phyloP scores from a whole-genome alignment of 441 rosid genomes.

The Eutrema salsugineum region DNA sequence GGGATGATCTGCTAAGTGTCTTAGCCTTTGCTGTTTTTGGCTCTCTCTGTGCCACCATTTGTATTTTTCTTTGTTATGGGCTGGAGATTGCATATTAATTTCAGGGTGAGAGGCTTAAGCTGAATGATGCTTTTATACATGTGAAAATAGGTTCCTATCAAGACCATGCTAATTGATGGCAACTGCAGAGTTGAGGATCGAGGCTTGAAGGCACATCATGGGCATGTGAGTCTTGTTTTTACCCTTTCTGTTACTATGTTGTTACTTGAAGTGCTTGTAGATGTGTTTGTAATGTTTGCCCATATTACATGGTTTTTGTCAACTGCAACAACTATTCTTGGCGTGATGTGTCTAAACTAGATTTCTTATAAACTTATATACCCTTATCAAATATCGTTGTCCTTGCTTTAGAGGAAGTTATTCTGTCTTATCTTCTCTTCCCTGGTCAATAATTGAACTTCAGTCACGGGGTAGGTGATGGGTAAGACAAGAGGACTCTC shows the following conservation, averaged over 20 bases:
- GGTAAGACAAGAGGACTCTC: not conserved
- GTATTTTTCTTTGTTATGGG: not conserved
- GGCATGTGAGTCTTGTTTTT: slow-evolving; percentile 58
- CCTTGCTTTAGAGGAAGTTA: not conserved
- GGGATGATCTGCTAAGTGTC: not conserved
- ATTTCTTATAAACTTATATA: not conserved
- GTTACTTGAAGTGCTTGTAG: not conserved
- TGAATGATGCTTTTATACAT: not conserved
- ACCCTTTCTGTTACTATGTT: not conserved
- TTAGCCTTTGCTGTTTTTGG: not conserved
- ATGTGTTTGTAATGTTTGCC: not conserved
- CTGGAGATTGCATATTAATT: not conserved
- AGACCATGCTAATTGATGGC: slow-evolving; percentile 95
- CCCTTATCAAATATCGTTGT: not conserved
- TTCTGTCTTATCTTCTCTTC: not conserved
- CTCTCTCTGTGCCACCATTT: not conserved
- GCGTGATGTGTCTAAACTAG: not conserved
- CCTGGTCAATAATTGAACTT: not conserved
- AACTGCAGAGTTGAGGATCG: slow-evolving; percentile 99
- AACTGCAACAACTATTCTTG: not conserved
- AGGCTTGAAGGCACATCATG: slow-evolving; percentile 98
- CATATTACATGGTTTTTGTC: not conserved
- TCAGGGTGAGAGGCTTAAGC: not conserved
- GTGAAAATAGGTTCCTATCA: slow-evolving; percentile 81
- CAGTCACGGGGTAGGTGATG: not conserved